Evolutionary conservation across 129 eudicot species (phyloP), one percentile per base, ranked within the genome.

Genomic region (Pseudognaphalium luteoalbum): DNA sequence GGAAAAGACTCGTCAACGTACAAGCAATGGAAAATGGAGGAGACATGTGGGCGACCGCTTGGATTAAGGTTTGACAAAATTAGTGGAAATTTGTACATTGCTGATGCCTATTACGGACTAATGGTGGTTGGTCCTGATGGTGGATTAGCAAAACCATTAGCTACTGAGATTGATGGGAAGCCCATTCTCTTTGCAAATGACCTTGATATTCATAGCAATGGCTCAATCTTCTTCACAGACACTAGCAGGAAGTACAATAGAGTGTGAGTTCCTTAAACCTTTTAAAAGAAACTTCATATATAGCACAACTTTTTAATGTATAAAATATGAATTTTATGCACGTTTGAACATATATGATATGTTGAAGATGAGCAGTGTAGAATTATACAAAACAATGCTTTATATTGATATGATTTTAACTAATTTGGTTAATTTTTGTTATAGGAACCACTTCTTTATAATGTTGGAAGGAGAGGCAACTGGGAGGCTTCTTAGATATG

Each of bases 171-270:
- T 0, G 92, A 84, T 7, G 96, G 93, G 66, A 74, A 78, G 72
- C 96, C 89, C 19, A 89, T 94, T 22, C 89, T 94, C 30, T 94
- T 94, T 50, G 99, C 99, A 51, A 94, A 94, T 77, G 99, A 94
- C 61, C 97, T 95, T 68, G 99, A 95, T 60, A 80, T 95, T 68
- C 99, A 91, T 72, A 73, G 78, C 25, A 95, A 95, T 74, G 99
- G 99, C 20, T 95, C 99, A 76, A 88, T 95, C 75, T 95, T 87
- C 85, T 95, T 95, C 85, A 95, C 99, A 0, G 99, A 95, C 64
- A 87, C 97, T 47, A 95, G 99, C 88, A 83, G 70, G 57, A 89
- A 82, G 82, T 95, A 95, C 84, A 81, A 95, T 57, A 81, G 99
- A 73, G 99, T 87, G 99, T 95, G 81, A 86, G 99, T 94, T 59